phyloP scores from a whole-genome alignment of 208 protist species.

The Vickermania spadyakhi region DNA sequence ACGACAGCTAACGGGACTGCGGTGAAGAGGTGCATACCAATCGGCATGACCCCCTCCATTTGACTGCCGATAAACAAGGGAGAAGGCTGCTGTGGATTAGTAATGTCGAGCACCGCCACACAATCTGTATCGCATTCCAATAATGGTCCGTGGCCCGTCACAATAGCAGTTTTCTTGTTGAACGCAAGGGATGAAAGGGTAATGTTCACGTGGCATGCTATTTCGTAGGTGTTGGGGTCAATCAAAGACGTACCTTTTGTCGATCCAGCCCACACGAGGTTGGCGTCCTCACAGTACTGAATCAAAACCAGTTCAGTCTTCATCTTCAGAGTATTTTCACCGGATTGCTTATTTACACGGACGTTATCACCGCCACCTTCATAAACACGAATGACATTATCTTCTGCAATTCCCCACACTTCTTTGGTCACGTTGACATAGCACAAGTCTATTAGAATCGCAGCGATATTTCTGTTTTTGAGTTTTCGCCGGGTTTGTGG shows the following conservation, averaged over 20 bases:
- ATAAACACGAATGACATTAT: constrained; percentile 75
- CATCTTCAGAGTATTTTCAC: constrained; percentile 64
- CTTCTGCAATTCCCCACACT: constrained; percentile 74
- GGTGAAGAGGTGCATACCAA: constrained; percentile 57
- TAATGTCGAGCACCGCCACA: constrained; percentile 63
- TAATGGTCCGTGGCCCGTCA: constrained; percentile 47
- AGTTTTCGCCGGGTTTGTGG: constrained; percentile 57
- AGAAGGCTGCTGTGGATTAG: constrained; percentile 32
- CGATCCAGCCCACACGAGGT: constrained; percentile 62
- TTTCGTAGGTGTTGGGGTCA: constrained; percentile 44
- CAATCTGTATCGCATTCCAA: constrained; percentile 30
- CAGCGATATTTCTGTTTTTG: constrained; percentile 79
- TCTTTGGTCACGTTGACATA: constrained; percentile 43
- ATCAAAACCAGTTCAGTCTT: constrained; percentile 53
- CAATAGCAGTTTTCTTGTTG: constrained; percentile 53
- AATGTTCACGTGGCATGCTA: constrained; percentile 24
- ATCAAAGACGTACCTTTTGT: constrained; percentile 42
- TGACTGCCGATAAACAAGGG: constrained; percentile 40
- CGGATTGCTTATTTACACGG: constrained; percentile 15
- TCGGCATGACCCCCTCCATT: constrained; percentile 23
- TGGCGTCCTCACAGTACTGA: constrained; percentile 45
- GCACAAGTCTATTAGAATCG: constrained; percentile 56
- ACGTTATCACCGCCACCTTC: constrained; percentile 67
- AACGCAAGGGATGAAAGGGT: constrained; percentile 57
- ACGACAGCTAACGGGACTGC: constrained; percentile 45